Conservation (phyloP, 768 basidiomycete species). For the Termitomyces sp. region DNA sequence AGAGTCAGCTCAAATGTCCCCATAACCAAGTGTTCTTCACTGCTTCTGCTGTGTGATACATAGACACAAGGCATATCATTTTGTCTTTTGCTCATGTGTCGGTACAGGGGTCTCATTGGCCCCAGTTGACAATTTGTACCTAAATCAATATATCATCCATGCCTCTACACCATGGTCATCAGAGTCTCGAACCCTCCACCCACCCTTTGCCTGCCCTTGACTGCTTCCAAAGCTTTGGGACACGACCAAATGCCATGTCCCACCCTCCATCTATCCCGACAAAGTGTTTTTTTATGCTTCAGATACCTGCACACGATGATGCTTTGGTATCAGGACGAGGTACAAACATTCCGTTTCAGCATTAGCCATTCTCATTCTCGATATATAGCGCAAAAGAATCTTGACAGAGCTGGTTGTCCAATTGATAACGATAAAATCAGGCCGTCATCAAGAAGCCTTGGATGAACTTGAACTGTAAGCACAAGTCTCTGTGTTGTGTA, state of each 20-base stretch:
- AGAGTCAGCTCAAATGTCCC: constrained; percentile 73
- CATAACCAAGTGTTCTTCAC: constrained; percentile 86
- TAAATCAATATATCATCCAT: constrained; percentile 65
- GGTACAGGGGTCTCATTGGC: constrained; percentile 69
- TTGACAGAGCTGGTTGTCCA: constrained; percentile 71
- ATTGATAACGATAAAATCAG: constrained; percentile 53
- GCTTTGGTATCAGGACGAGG: constrained; percentile 63
- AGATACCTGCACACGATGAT: constrained; percentile 67
- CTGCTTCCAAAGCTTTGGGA: too few species aligned
- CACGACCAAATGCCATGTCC: too few species aligned
- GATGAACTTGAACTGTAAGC: constrained; percentile 83
- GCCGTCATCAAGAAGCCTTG: constrained; percentile 62
- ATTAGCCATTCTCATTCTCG: neutral
- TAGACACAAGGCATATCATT: neutral
- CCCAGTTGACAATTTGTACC: constrained; percentile 72
- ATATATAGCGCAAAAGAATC: constrained; percentile 60
- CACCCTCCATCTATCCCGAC: too few species aligned
- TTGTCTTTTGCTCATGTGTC: neutral
- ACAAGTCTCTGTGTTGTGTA: neutral
- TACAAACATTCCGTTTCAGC: constrained; percentile 26
- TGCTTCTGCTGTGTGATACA: constrained; percentile 83
- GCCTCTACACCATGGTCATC: constrained; percentile 72
- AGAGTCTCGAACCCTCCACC: too few species aligned
- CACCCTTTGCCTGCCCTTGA: too few species aligned
- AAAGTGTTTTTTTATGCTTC: too few species aligned